Evolutionary conservation across 2,329 filamentous ascomycete genomes (phyloP).

Genomic region (Fusarium verticillioides): DNA sequence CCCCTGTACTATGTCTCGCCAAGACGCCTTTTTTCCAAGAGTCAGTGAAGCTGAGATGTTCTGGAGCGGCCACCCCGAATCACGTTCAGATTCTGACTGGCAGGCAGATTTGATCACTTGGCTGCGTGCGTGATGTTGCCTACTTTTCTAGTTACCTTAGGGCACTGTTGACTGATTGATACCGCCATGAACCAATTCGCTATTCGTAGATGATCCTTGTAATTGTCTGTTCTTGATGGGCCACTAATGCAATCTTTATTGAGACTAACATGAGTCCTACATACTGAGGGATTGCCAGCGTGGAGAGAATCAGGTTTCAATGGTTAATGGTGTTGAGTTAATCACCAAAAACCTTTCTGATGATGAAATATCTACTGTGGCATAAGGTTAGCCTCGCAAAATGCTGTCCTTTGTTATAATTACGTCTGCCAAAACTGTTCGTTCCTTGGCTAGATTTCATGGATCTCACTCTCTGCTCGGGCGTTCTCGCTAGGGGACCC

Average conservation of each 20-base stretch:
- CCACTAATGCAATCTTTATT: slow-evolving; percentile 2
- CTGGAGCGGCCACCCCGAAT: slow-evolving; percentile 28
- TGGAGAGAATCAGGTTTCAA: slow-evolving; percentile 6
- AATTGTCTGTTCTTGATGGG: slow-evolving; percentile 4
- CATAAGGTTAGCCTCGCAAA: not conserved
- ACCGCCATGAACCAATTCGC: slow-evolving; percentile 17
- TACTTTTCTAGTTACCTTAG: not conserved
- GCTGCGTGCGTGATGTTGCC: slow-evolving; percentile 25
- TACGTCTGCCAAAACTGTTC: slow-evolving; percentile 9
- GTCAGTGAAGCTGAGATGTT: not conserved
- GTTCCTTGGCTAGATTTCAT: slow-evolving; percentile 1
- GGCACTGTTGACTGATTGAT: slow-evolving; percentile 3
- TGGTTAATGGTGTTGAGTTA: not conserved
- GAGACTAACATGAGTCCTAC: not conserved
- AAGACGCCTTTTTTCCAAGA: slow-evolving; percentile 6
- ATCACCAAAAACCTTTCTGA: not conserved
- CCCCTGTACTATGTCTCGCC: slow-evolving; percentile 9
- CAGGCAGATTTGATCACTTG: slow-evolving; percentile 28
- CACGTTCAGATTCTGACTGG: slow-evolving; percentile 19
- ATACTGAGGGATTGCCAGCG: not conserved
- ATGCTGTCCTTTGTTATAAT: not conserved
- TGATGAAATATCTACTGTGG: not conserved
- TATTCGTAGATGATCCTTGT: slow-evolving; percentile 10
- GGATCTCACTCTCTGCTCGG: not conserved
- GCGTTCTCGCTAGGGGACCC: slow-evolving; percentile 5